Conservation (phyloP, 345 rosid genomes). For the Triadica sebifera region DNA sequence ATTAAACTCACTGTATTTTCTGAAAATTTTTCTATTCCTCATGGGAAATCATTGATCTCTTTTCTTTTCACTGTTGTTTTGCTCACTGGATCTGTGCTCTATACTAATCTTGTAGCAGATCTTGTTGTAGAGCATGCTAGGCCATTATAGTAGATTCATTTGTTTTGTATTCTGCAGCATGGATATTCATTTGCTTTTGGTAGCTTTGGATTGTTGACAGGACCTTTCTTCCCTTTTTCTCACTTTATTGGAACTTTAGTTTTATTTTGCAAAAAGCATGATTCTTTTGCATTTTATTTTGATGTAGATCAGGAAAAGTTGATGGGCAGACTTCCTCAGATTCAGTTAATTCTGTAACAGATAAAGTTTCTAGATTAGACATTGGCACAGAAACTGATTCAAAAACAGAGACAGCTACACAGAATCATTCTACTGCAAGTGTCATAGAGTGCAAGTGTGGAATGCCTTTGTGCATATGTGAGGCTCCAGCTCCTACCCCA, state of each 20-base stretch:
- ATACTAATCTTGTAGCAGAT: too few relatives aligned
- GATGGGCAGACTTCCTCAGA: slow-evolving; percentile 36
- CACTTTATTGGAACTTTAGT: background rate
- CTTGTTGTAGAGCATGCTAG: too few relatives aligned
- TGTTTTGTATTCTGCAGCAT: too few relatives aligned
- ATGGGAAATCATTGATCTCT: too few relatives aligned
- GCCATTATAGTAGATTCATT: too few relatives aligned
- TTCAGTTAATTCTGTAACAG: slow-evolving; percentile 43
- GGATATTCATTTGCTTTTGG: too few relatives aligned
- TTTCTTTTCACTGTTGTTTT: too few relatives aligned
- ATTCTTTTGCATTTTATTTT: slow-evolving; percentile 22
- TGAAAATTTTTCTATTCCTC: too few relatives aligned
- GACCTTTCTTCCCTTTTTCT: background rate
- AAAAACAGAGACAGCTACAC: slow-evolving; percentile 35
- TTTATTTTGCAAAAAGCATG: background rate
- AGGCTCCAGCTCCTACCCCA: slow-evolving; percentile 48
- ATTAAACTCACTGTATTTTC: too few relatives aligned
- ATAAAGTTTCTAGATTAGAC: slow-evolving; percentile 51
- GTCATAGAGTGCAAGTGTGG: slow-evolving; percentile 80
- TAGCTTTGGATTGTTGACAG: background rate
- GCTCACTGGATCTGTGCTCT: too few relatives aligned
- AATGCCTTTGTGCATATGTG: slow-evolving; percentile 93
- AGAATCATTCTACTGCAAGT: slow-evolving; percentile 24
- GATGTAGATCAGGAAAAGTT: slow-evolving; percentile 40
- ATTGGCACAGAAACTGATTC: slow-evolving; percentile 38